Percentiles rank a stretch among this genome's conserved stretches.
These are phyloP conservation scores for Pezicula carpinea DNA, from an alignment of 2,329 filamentous ascomycete species.

Conservation along the genomic window DNA sequence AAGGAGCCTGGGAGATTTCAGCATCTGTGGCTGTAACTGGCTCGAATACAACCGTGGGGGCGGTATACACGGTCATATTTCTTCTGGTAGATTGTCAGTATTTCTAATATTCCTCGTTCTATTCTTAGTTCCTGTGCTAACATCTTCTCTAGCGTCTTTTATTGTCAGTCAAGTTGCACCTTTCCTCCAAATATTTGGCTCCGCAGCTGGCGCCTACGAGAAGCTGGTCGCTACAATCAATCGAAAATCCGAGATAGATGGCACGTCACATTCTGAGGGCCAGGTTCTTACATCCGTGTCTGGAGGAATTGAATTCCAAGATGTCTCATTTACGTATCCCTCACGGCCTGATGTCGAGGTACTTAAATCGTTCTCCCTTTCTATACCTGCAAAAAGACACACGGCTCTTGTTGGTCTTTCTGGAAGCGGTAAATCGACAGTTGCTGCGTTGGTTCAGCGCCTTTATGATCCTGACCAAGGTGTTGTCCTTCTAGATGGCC, in stretches of 20 bases:
- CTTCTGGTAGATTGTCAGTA: constrained; percentile 44
- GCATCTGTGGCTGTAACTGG: constrained; percentile 16
- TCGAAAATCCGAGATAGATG: constrained; percentile 20
- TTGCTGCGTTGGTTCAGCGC: constrained; percentile 89
- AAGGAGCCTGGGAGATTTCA: constrained; percentile 47
- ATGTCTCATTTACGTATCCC: constrained; percentile 90
- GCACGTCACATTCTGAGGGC: constrained; percentile 3
- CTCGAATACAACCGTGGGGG: constrained; percentile 24
- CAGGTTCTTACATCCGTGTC: background rate
- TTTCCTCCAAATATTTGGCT: constrained; percentile 44
- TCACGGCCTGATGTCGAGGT: constrained; percentile 86
- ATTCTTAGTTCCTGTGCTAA: background rate
- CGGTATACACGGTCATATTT: constrained; percentile 46
- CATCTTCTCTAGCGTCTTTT: constrained; percentile 22
- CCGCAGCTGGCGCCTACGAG: constrained; percentile 5
- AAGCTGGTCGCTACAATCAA: constrained; percentile 36
- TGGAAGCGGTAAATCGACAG: constrained; percentile 90
- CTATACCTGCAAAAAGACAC: constrained; percentile 85
- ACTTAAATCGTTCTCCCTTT: constrained; percentile 76
- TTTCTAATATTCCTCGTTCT: background rate
- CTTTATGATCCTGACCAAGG: constrained; percentile 91
- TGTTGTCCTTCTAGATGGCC: constrained; percentile 73
- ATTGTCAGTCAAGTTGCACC: constrained; percentile 46
- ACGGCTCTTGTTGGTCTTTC: constrained; percentile 93
- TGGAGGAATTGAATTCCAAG: constrained; percentile 76